phyloP scores from a whole-genome alignment of 2,329 filamentous ascomycete species.

The Aspergillus niger region DNA sequence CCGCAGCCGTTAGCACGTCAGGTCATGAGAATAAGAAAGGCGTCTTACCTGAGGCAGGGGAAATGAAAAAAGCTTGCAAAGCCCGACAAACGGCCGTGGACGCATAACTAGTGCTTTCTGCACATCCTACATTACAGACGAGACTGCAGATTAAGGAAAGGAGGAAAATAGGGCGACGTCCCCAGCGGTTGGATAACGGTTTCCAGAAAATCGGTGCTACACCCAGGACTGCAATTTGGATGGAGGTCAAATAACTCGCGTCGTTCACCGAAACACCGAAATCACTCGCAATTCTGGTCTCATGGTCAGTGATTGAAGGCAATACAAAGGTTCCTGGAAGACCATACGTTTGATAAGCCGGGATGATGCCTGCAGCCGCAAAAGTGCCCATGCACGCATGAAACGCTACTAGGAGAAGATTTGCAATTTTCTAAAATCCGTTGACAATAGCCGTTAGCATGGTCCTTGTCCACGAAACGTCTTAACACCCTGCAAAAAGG shows the following conservation, averaged over 20 bases:
- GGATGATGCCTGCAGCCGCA: slow-evolving; percentile 57
- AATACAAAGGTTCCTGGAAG: background rate
- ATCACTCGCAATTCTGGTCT: slow-evolving; percentile 51
- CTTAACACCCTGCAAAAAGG: background rate
- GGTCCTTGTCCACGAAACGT: background rate
- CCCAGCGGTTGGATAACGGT: slow-evolving; percentile 56
- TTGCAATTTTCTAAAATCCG: slow-evolving; percentile 52
- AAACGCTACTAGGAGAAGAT: slow-evolving; percentile 59
- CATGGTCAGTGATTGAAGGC: background rate
- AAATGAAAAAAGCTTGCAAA: slow-evolving; percentile 59
- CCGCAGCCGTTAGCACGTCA: slow-evolving; percentile 5
- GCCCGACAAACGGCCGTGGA: slow-evolving; percentile 55
- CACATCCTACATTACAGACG: slow-evolving; percentile 59
- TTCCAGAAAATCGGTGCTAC: slow-evolving; percentile 59
- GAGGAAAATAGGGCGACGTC: slow-evolving; percentile 58
- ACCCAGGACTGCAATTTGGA: slow-evolving; percentile 57
- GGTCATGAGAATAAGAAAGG: background rate
- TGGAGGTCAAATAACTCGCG: slow-evolving; percentile 56
- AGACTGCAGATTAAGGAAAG: slow-evolving; percentile 53
- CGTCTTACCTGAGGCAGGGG: slow-evolving; percentile 46
- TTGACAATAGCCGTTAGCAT: slow-evolving; percentile 3
- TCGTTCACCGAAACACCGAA: slow-evolving; percentile 51
- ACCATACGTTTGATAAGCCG: slow-evolving; percentile 50
- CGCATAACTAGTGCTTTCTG: slow-evolving; percentile 52
- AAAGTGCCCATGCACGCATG: slow-evolving; percentile 62